These are phyloP conservation scores for Suillus subaureus DNA, from an alignment of 768 basidiomycete species.

Conservation along the genomic window DNA sequence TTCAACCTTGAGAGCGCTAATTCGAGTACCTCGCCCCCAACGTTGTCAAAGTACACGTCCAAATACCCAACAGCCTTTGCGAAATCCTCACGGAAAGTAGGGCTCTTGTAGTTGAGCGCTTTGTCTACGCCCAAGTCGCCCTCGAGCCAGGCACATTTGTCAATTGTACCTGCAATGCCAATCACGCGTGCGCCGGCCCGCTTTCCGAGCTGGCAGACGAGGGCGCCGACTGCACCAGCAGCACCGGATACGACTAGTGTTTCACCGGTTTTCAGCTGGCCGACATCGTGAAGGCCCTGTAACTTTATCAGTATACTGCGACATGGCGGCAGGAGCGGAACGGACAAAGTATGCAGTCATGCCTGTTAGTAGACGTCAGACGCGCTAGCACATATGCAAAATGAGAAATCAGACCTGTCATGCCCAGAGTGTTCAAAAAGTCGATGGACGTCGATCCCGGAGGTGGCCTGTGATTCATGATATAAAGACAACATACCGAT, in stretches of 20 bases:
- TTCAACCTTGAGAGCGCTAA: slow-evolving; percentile 76
- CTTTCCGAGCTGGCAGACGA: slow-evolving; percentile 85
- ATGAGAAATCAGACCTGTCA: slow-evolving; percentile 51
- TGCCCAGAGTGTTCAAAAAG: slow-evolving; percentile 79
- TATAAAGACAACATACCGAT: neutral
- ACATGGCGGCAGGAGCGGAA: slow-evolving; percentile 3
- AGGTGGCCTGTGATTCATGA: slow-evolving; percentile 44
- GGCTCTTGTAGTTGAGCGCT: slow-evolving; percentile 86
- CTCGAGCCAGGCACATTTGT: slow-evolving; percentile 88
- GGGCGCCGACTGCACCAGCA: slow-evolving; percentile 86
- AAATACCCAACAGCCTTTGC: slow-evolving; percentile 69
- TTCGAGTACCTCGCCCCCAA: slow-evolving; percentile 81
- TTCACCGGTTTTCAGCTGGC: slow-evolving; percentile 80
- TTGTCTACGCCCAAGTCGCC: slow-evolving; percentile 81
- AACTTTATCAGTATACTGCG: slow-evolving; percentile 10
- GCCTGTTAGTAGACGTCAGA: slow-evolving; percentile 43
- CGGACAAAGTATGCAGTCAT: slow-evolving; percentile 89
- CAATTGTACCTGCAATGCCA: slow-evolving; percentile 81
- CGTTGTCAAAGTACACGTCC: slow-evolving; percentile 88
- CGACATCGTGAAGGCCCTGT: slow-evolving; percentile 83
- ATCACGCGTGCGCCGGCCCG: slow-evolving; percentile 78
- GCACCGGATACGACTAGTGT: slow-evolving; percentile 88
- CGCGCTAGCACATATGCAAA: neutral
- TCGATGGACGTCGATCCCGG: slow-evolving; percentile 70
- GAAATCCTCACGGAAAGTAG: slow-evolving; percentile 71